Evolutionary conservation across 306 rosid species (phyloP).

Genomic region (Ceratonia siliqua): DNA sequence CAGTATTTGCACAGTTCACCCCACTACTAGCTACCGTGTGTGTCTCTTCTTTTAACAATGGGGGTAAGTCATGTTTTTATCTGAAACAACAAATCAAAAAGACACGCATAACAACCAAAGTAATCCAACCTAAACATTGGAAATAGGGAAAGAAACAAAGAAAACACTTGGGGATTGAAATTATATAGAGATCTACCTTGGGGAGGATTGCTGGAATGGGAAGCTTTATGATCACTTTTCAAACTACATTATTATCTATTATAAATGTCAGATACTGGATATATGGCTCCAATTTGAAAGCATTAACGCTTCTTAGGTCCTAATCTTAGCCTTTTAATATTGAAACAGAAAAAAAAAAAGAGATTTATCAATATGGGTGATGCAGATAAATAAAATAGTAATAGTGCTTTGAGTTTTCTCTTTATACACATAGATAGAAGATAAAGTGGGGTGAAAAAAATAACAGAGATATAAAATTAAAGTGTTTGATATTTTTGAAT

Average conservation of each 20-base stretch:
- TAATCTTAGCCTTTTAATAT: too few relatives aligned
- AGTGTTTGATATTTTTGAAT: conserved; percentile 36
- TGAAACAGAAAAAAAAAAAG: too few relatives aligned
- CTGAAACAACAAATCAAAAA: conserved; percentile 51
- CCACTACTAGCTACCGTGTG: too few relatives aligned
- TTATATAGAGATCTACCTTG: conserved; percentile 52
- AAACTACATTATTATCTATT: conserved; percentile 40
- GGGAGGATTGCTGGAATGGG: conserved; percentile 52
- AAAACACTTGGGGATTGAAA: conserved; percentile 57
- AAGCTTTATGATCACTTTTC: conserved; percentile 71
- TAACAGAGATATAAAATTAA: conserved; percentile 33
- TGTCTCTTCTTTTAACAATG: conserved; percentile 56
- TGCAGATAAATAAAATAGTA: too few relatives aligned
- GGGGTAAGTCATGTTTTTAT: conserved; percentile 31
- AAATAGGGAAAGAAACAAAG: conserved; percentile 62
- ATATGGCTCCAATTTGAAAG: too few relatives aligned
- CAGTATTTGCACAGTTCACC: conserved; percentile 20
- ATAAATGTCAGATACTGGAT: too few relatives aligned
- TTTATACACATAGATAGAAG: conserved; percentile 39
- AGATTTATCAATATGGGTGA: too few relatives aligned
- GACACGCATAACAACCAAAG: conserved; percentile 45
- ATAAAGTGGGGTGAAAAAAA: conserved; percentile 43
- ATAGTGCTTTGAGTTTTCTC: conserved; percentile 15
- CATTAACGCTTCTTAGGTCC: too few relatives aligned
- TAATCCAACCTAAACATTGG: conserved; percentile 66